These are phyloP conservation scores for Dioscorea dumetorum DNA, from an alignment of 106 monocot species.

Conservation along the genomic window DNA sequence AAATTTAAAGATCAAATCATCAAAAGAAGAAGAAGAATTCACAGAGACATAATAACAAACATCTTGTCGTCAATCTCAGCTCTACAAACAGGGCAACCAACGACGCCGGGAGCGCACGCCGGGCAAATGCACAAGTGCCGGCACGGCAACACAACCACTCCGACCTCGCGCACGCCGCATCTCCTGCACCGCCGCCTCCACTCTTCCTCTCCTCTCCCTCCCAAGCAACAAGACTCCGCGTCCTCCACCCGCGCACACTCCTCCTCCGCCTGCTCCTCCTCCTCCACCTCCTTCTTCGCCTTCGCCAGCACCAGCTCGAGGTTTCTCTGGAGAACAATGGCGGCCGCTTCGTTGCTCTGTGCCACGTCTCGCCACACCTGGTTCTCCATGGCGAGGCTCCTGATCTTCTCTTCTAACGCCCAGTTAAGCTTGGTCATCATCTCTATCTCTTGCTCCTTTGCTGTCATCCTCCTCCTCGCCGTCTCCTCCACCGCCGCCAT, in stretches of 20 bases:
- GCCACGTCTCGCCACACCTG: conserved; percentile 62
- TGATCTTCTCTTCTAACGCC: conserved; percentile 39
- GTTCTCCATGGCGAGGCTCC: conserved; percentile 31
- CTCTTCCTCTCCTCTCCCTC: neutral
- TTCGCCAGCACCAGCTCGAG: conserved; percentile 40
- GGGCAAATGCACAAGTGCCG: conserved; percentile 14
- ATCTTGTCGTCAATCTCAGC: conserved; percentile 3
- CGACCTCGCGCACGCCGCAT: conserved; percentile 2
- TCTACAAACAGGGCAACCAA: conserved; percentile 8
- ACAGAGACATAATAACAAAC: conserved; percentile 8
- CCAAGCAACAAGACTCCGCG: conserved; percentile 17
- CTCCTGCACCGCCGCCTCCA: neutral
- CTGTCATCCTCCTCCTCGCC: conserved; percentile 20
- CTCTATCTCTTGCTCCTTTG: conserved; percentile 60
- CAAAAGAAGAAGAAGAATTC: neutral
- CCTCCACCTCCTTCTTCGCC: conserved; percentile 8
- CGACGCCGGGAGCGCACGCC: conserved; percentile 8
- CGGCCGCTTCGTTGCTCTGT: conserved; percentile 45
- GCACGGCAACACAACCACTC: conserved; percentile 17
- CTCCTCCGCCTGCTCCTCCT: neutral
- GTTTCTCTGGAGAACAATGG: conserved; percentile 34
- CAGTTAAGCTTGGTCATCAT: conserved; percentile 33
- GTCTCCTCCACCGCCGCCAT: conserved; percentile 18
- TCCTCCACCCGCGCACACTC: neutral
- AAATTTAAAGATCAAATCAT: neutral